These are phyloP conservation scores for Fusarium coffeatum DNA, from an alignment of 2,329 filamentous ascomycete genomes.

Conservation along the genomic window DNA sequence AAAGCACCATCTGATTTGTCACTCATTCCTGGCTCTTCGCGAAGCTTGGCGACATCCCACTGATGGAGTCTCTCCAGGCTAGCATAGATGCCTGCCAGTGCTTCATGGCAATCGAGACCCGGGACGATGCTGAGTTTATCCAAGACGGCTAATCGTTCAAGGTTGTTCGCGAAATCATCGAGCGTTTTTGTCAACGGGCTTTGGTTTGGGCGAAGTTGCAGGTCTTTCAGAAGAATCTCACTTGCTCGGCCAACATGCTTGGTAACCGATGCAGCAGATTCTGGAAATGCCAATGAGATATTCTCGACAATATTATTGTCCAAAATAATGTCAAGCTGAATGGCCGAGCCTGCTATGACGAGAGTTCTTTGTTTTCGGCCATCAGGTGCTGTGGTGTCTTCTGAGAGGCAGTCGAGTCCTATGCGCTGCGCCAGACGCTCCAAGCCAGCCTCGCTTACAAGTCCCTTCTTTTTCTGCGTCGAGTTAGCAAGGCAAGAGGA, in stretches of 20 bases:
- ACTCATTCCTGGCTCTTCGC: conserved; percentile 59
- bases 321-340: conserved; percentile 71
- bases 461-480: conserved; percentile 62
- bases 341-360: conserved; percentile 70
- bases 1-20: conserved; percentile 62
- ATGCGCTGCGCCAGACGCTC: conserved; percentile 75
- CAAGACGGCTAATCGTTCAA: conserved; percentile 74
- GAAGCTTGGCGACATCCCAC: conserved; percentile 73
- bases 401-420: conserved; percentile 73
- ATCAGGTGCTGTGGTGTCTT: conserved; percentile 60
- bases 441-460: conserved; percentile 80
- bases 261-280: conserved; percentile 67
- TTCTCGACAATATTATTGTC: conserved; percentile 71
- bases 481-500: conserved; percentile 6
- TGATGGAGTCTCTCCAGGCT: conserved; percentile 76
- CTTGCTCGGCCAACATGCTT: conserved; percentile 71
- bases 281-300: conserved; percentile 72
- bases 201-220: conserved; percentile 69
- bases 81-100: conserved; percentile 77
- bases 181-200: conserved; percentile 77
- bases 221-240: conserved; percentile 72
- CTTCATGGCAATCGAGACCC: conserved; percentile 80
- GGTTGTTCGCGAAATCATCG: conserved; percentile 76
- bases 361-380: conserved; percentile 65
- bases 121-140: conserved; percentile 78